Evolutionary conservation across 2,329 filamentous ascomycete genomes (phyloP).

Genomic region (Cercospora sesami): DNA sequence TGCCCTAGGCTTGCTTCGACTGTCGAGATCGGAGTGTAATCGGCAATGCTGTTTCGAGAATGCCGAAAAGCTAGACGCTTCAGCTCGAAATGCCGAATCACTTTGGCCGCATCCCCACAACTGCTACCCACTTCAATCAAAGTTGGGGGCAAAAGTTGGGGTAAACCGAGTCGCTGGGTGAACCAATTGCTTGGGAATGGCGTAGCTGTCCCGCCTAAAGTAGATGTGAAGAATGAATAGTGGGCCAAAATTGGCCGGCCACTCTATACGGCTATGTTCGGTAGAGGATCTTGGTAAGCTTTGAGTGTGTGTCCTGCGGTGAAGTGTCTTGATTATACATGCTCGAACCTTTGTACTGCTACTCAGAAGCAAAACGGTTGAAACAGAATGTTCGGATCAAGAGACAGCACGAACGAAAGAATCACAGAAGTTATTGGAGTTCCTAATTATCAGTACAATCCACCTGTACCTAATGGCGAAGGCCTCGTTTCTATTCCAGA

Average conservation of each 20-base stretch:
- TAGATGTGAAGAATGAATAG: background rate
- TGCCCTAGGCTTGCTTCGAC: background rate
- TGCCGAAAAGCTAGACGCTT: background rate
- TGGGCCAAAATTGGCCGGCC: background rate
- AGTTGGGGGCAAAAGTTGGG: background rate
- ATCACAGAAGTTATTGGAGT: background rate
- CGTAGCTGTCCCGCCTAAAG: background rate
- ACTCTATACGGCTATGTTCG: background rate
- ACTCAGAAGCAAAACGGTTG: background rate
- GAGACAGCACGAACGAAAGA: background rate
- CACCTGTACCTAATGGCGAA: background rate
- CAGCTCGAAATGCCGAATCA: background rate
- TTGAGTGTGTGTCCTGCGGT: background rate
- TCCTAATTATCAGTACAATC: background rate
- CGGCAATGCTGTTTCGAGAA: background rate
- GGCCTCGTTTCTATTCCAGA: background rate
- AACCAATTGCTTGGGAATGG: background rate
- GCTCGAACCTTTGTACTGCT: background rate
- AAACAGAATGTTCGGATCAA: background rate
- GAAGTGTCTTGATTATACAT: background rate
- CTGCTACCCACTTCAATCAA: background rate
- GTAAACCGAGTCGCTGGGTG: background rate
- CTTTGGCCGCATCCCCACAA: background rate
- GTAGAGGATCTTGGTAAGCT: background rate
- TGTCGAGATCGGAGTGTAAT: background rate